A percentile compares a stretch with the other conserved stretches of the same genome.
phyloP scores from a whole-genome alignment of 225 moss, liverwort and hornwort species.

The Ulota crispa region DNA sequence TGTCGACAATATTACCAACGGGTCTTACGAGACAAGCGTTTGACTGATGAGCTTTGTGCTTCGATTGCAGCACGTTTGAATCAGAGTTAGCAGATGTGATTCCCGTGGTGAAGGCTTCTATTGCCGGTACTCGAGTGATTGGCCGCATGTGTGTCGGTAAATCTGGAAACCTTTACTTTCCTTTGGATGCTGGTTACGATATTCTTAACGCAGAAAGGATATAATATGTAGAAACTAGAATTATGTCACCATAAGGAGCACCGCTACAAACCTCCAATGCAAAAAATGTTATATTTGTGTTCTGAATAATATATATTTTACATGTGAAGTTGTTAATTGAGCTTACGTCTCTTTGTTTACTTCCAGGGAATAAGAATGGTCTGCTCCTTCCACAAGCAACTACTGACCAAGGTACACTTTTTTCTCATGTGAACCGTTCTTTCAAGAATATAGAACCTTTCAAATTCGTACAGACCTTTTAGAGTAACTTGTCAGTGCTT shows the following conservation, averaged over 20 bases:
- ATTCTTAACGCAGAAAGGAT: background rate
- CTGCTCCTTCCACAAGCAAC: constrained; percentile 85
- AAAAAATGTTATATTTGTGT: background rate
- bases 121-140: constrained; percentile 90
- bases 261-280: background rate
- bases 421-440: background rate
- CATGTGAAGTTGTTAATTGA: background rate
- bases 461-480: background rate
- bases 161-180: background rate
- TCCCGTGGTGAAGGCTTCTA: constrained; percentile 86
- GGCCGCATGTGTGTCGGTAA: constrained; percentile 94
- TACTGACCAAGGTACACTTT: constrained; percentile 74
- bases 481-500: background rate
- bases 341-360: background rate
- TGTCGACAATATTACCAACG: background rate
- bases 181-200: background rate
- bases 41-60: background rate
- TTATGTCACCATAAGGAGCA: background rate
- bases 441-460: background rate
- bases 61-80: constrained; percentile 81
- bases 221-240: background rate
- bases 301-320: background rate
- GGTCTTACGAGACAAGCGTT: background rate
- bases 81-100: constrained; percentile 79
- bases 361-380: constrained; percentile 80